Conservation (phyloP, 768 basidiomycete genomes). For the Suillus americanus region DNA sequence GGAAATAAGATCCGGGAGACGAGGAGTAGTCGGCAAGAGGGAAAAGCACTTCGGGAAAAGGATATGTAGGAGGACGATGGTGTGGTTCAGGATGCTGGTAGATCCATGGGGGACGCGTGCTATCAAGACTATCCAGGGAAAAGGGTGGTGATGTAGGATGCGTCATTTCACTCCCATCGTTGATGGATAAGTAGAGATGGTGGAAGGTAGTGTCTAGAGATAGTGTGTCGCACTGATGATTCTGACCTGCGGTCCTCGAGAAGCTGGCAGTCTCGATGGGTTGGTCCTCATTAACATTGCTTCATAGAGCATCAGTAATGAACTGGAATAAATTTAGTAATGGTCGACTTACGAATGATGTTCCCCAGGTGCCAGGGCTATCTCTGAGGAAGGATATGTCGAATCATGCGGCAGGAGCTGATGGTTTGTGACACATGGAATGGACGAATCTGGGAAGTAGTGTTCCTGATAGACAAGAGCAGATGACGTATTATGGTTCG, state of each 20-base stretch:
- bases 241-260: not conserved
- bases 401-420: not conserved
- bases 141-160: constrained; percentile 1
- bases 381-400: not conserved
- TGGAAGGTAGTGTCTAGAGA: not conserved
- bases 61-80: not conserved
- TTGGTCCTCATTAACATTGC: not conserved
- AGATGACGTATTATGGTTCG: not conserved
- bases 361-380: not conserved
- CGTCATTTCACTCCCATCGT: not conserved
- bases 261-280: not conserved
- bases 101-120: not conserved
- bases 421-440: not conserved
- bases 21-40: not conserved
- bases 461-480: not conserved
- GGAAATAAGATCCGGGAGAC: not conserved
- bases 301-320: not conserved
- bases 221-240: not conserved
- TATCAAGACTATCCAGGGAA: not conserved
- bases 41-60: not conserved
- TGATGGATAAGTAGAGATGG: not conserved
- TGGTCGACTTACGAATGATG: not conserved
- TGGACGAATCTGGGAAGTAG: not conserved
- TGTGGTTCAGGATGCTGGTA: not conserved
- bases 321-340: not conserved